Conservation (phyloP, 2,329 filamentous ascomycete genomes). For the Metarhizium guizhouense region DNA sequence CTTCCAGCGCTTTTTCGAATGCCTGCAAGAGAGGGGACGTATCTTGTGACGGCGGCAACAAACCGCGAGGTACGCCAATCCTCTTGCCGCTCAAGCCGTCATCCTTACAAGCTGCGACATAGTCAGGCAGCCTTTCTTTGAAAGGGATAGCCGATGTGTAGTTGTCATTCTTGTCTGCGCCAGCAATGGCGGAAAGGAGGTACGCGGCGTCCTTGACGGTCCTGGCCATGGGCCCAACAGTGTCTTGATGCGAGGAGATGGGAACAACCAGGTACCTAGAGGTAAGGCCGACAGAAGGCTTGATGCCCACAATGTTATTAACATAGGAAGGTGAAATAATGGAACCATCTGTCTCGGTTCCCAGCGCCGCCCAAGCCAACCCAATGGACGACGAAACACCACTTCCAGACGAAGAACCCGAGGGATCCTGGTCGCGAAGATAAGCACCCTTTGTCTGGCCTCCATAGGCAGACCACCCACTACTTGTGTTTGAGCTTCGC, state of each 20-base stretch:
- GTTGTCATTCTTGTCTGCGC: constrained; percentile 49
- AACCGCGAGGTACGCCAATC: constrained; percentile 53
- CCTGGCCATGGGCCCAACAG: constrained; percentile 52
- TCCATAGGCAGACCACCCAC: constrained; percentile 57
- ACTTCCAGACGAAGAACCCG: constrained; percentile 52
- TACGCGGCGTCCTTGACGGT: constrained; percentile 56
- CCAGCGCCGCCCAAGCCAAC: constrained; percentile 7
- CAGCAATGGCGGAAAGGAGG: constrained; percentile 53
- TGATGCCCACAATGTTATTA: constrained; percentile 58
- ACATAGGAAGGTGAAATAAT: constrained; percentile 43
- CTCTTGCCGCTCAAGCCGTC: constrained; percentile 45
- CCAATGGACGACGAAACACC: constrained; percentile 39
- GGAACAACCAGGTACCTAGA: constrained; percentile 55
- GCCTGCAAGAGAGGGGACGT: neutral
- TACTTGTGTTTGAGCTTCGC: constrained; percentile 45
- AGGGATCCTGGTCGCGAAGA: constrained; percentile 51
- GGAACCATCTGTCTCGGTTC: constrained; percentile 46
- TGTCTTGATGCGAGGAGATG: constrained; percentile 53
- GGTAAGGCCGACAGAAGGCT: constrained; percentile 57
- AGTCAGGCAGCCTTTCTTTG: constrained; percentile 43
- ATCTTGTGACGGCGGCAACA: neutral
- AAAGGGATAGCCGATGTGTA: constrained; percentile 55
- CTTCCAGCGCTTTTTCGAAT: constrained; percentile 44
- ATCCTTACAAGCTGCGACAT: constrained; percentile 47
- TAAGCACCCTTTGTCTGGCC: constrained; percentile 56